Evolutionary conservation across 352 stramenopile genomes (phyloP), one percentile per base, ranked within the genome.

Genomic region (Phytophthora agathidicida): DNA sequence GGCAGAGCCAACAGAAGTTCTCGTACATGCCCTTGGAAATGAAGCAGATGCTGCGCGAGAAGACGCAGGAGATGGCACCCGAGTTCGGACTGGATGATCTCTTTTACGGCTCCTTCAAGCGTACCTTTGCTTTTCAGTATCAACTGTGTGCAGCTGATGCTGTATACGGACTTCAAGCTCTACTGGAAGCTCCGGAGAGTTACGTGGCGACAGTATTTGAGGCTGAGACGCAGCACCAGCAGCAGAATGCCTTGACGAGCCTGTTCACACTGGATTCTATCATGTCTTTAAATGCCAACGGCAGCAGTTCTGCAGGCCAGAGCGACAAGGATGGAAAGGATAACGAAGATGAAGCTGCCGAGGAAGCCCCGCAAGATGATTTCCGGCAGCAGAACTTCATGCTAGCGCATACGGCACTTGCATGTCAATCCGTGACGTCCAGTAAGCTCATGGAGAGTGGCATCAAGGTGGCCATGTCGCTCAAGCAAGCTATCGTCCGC

Each of bases 101-200:
- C n/a, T 97, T 98, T 28, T 99, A 98, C 73, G 95, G 91, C 23
- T 98, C 93, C 22, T 99, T 99, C 60, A 88, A 96, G 65, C 91
- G 94, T 3, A 86, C 96, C 10, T 98, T 97, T 47, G 94, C 94
- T 14, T 99, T 98, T 61, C 91, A 97, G 61, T 98, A 97, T 49
- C 81, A 98, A 28, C 54, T 98, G 24, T 98, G 94, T 24, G 96
- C 96, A 6, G 94, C 96, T 27, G 97, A 99, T 68, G 91, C 97
- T 19, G 96, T 98, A 1, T 95, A 98, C 65, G 94, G 91, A 17
- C 77, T 98, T 10, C 96, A 96, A 48, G 96, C 96, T 14, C 75
- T 99, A 16, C 76, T 99, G 0, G 96, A 99, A 61, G 95, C 86
- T 0, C 84, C 86, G 0, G 79, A 90, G 33, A 83, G 71, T 24